phyloP scores from a whole-genome alignment of 371 early-diverging fungal species.

The Batrachochytrium dendrobatidis region DNA sequence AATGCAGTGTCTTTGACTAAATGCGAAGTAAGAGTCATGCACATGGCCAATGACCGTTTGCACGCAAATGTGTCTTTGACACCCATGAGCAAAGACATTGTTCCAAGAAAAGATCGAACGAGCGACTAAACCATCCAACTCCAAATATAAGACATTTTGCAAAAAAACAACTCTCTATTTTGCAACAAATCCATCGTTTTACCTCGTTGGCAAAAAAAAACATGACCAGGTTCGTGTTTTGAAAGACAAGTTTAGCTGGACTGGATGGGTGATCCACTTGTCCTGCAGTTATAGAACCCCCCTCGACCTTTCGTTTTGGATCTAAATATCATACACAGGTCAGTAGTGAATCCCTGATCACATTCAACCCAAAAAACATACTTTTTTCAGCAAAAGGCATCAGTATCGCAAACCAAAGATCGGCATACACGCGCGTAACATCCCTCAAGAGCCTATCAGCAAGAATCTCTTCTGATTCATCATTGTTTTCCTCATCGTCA shows the following conservation, averaged over 20 bases:
- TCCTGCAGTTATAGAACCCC: no score
- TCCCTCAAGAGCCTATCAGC: conserved; percentile 42
- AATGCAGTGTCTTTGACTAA: conserved; percentile 20
- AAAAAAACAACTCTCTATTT: background rate
- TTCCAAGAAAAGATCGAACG: conserved; percentile 15
- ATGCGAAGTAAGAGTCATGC: conserved; percentile 18
- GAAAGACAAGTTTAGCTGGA: conserved; percentile 8
- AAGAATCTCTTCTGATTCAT: conserved; percentile 43
- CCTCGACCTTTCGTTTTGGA: background rate
- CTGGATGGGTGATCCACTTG: no score
- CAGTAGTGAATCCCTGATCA: background rate
- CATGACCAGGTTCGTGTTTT: conserved; percentile 19
- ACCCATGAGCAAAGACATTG: conserved; percentile 26
- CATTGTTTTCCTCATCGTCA: conserved; percentile 30
- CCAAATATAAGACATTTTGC: background rate
- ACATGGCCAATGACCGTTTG: conserved; percentile 21
- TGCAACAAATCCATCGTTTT: background rate
- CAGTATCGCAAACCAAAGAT: conserved; percentile 15
- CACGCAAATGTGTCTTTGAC: conserved; percentile 35
- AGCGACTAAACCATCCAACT: conserved; percentile 9
- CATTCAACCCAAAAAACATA: conserved; percentile 5
- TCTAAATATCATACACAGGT: background rate
- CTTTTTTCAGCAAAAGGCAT: conserved; percentile 5
- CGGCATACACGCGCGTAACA: conserved; percentile 33
- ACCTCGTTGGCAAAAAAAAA: conserved; percentile 20